A percentile compares a stretch with the other conserved stretches of the same genome.
Evolutionary conservation across 805 yeast genomes (phyloP).

Genomic region (Wickerhamomyces bovis): DNA sequence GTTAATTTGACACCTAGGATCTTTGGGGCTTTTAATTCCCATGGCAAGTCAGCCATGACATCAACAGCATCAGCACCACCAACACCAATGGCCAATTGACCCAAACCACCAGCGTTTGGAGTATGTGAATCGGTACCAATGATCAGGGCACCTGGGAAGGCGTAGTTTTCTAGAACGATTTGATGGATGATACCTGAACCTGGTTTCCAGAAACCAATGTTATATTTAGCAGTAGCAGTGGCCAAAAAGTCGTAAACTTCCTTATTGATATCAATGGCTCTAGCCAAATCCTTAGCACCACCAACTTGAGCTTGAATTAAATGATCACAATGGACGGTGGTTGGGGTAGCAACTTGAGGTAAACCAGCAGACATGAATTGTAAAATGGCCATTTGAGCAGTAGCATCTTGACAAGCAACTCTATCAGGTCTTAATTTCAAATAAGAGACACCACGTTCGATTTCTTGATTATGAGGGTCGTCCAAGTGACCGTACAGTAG

Average conservation of each 20-base stretch:
- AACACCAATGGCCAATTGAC: slow-evolving; percentile 96
- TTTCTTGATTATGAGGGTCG: slow-evolving; percentile 82
- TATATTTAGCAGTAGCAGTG: slow-evolving; percentile 88
- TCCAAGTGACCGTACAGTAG: slow-evolving; percentile 91
- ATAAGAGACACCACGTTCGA: slow-evolving; percentile 84
- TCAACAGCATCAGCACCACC: slow-evolving; percentile 99
- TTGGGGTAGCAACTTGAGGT: slow-evolving; percentile 88
- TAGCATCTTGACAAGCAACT: slow-evolving; percentile 98
- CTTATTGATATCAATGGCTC: slow-evolving; percentile 84
- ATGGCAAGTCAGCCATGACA: slow-evolving; percentile 87
- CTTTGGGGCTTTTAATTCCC: slow-evolving; percentile 98
- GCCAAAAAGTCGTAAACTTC: slow-evolving; percentile 92
- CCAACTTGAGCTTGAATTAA: slow-evolving; percentile 94
- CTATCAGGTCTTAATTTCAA: slow-evolving; percentile 94
- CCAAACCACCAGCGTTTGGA: slow-evolving; percentile 97
- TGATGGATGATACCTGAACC: slow-evolving; percentile 99
- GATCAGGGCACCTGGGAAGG: slow-evolving; percentile 95
- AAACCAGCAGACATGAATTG: slow-evolving; percentile 96
- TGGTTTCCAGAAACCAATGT: slow-evolving; percentile 98
- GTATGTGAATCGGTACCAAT: slow-evolving; percentile 98
- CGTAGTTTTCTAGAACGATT: slow-evolving; percentile 92
- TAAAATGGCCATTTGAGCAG: slow-evolving; percentile 96
- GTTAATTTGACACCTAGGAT: slow-evolving; percentile 91
- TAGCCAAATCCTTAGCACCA: slow-evolving; percentile 75
- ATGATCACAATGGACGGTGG: slow-evolving; percentile 97